A percentile compares a stretch with the other conserved stretches of the same genome.
These are phyloP conservation scores for Russula emetica DNA, from an alignment of 768 basidiomycete species.

Conservation along the genomic window DNA sequence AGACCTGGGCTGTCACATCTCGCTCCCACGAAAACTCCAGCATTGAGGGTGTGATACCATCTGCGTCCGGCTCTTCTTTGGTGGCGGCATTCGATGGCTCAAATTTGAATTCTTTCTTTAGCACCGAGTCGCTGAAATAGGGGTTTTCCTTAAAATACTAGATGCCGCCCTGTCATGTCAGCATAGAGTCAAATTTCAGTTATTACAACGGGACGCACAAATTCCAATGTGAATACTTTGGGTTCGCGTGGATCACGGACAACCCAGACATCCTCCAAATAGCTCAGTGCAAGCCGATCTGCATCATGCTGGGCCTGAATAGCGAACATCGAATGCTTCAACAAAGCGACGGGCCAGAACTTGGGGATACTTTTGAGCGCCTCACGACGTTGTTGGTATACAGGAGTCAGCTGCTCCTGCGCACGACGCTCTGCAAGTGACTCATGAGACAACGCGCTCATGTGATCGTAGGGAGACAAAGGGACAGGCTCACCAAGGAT, in stretches of 20 bases:
- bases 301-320: conserved; percentile 65
- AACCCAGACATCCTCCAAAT: conserved; percentile 84
- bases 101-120: conserved; percentile 82
- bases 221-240: conserved; percentile 80
- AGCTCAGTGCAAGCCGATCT: conserved; percentile 78
- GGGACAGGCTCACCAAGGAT: conserved; percentile 54
- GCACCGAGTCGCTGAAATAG: conserved; percentile 67
- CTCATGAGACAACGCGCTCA: conserved; percentile 4
- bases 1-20: conserved; percentile 62
- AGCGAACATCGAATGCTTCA: conserved; percentile 63
- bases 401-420: conserved; percentile 51
- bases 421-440: conserved; percentile 55
- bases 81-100: conserved; percentile 49
- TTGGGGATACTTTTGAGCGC: conserved; percentile 62
- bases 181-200: conserved; percentile 6
- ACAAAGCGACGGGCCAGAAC: conserved; percentile 84
- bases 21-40: conserved; percentile 77
- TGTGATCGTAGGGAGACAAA: neutral
- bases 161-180: neutral
- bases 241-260: conserved; percentile 67
- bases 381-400: conserved; percentile 67
- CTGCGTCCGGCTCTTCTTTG: conserved; percentile 56
- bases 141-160: conserved; percentile 87
- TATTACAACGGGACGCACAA: conserved; percentile 53
- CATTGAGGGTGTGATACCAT: conserved; percentile 75